Conservation (phyloP, 169 alveolate genomes). For the Cryptosporidium xiaoi region DNA sequence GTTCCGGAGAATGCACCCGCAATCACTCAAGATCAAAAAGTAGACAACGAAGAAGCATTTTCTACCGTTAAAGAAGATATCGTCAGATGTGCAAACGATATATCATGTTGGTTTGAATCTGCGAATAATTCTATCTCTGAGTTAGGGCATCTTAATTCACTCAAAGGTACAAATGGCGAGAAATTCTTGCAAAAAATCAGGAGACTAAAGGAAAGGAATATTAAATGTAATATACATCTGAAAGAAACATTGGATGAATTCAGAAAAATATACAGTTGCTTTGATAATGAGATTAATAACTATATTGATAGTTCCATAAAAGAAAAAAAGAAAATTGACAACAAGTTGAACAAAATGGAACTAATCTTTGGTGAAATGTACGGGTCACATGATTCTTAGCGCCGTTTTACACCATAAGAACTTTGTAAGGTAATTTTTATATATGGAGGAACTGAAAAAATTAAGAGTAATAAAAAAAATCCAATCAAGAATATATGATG, state of each 20-base stretch:
- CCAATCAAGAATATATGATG: conserved; percentile 25
- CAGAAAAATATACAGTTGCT: neutral
- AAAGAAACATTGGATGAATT: conserved; percentile 5
- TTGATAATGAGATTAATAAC: neutral
- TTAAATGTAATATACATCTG: neutral
- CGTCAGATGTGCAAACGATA: conserved; percentile 54
- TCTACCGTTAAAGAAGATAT: conserved; percentile 24
- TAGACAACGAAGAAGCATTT: conserved; percentile 2
- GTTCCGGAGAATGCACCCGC: conserved; percentile 48
- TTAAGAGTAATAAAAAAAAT: conserved; percentile 21
- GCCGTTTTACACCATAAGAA: neutral
- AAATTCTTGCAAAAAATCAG: conserved; percentile 3
- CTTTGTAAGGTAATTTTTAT: neutral
- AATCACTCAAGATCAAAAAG: conserved; percentile 1
- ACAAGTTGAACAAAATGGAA: conserved; percentile 38
- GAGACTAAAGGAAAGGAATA: conserved; percentile 4
- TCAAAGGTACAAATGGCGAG: conserved; percentile 5
- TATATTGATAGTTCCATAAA: conserved; percentile 18
- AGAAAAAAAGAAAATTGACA: neutral
- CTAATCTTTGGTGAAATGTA: conserved; percentile 41
- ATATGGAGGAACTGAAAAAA: conserved; percentile 44
- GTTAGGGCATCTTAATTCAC: conserved; percentile 7
- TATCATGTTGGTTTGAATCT: conserved; percentile 46
- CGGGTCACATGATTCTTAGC: conserved; percentile 12
- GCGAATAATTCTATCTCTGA: conserved; percentile 12